Evolutionary conservation across 805 yeast species (phyloP), one percentile per base, ranked within the genome.

Genomic region (Clavispora phyllophila): DNA sequence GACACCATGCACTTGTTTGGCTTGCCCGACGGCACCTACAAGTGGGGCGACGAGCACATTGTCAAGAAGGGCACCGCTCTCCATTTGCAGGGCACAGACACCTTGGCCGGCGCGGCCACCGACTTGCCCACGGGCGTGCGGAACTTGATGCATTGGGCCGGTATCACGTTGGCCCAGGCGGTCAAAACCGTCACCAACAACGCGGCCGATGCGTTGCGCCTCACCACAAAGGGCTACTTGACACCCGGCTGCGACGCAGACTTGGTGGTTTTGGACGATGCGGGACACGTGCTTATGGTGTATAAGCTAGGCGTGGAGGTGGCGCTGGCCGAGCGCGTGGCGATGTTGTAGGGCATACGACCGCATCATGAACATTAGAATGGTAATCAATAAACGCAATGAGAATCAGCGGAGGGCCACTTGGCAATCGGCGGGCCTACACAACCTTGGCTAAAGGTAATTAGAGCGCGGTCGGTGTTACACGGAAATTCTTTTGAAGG

Each of bases 41-140:
- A 63, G 47, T 77, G 82, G 79, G 73, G 66, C 44, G 63, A 66
- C 42, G 76, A 74, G 60, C 57, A 53, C 38, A 70, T 78, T 18
- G 72, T 62, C 26, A 78, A 78, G 55, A 61, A 61, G 17, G 82
- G 78, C n/a, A 56, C 66, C 34, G 57, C 63, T 35, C 62, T 78
- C 47, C 65, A 65, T 41, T 65, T 78, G 48, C 65, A 76, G 54
- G 80, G 78, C 25, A 76, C 82, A 9, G 66, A 70, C 41, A 79
- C 81, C 8, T 72, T 78, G 58, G 84, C 84, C 9, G 84, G 84
- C 22, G 73, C 79, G 15, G 81, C 81, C n/a, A 75, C 82, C 8
- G 70, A 75, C 24, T 66, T 78, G 40, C 72, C 76, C 20, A 67
- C 67, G 40, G 74, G 81, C 53, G 58, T 78, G 25, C 62, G 75